A percentile compares a stretch with the other conserved stretches of the same genome.
Evolutionary conservation across 441 rosid species (phyloP).

Genomic region (Arabidopsis hybrid): DNA sequence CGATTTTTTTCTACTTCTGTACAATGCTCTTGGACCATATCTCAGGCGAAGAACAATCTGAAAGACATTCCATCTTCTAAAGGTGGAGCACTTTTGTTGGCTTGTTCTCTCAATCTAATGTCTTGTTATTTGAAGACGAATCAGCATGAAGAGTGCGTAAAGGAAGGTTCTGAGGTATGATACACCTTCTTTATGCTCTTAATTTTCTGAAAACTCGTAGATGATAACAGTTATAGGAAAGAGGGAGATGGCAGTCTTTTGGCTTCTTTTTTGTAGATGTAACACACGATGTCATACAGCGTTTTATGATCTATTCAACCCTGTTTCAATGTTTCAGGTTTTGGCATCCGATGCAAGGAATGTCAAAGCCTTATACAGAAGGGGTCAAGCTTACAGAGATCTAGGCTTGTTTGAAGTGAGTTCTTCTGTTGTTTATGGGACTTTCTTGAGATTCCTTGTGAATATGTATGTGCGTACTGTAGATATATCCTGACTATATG

Average conservation of each 20-base stretch:
- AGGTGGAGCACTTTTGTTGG: conserved; percentile 64
- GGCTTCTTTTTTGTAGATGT: neutral
- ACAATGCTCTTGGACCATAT: conserved; percentile 26
- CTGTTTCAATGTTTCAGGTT: conserved; percentile 53
- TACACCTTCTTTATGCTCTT: conserved; percentile 15
- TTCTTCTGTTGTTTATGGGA: conserved; percentile 32
- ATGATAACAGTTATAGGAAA: conserved; percentile 11
- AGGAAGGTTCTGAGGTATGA: conserved; percentile 88
- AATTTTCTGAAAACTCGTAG: neutral
- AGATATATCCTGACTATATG: conserved; percentile 13
- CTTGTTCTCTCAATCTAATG: conserved; percentile 94
- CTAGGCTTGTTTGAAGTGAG: conserved; percentile 78
- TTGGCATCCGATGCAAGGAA: conserved; percentile 79
- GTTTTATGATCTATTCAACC: conserved; percentile 5
- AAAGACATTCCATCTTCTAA: conserved; percentile 68
- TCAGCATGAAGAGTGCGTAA: conserved; percentile 71
- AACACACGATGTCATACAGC: neutral
- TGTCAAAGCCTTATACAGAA: conserved; percentile 90
- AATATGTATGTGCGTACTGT: neutral
- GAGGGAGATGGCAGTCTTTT: conserved; percentile 14
- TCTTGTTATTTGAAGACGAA: conserved; percentile 89
- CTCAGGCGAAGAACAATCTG: conserved; percentile 83
- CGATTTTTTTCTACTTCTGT: neutral
- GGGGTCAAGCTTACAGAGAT: conserved; percentile 95
- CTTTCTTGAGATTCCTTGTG: conserved; percentile 14